Evolutionary conservation across 2,329 filamentous ascomycete species (phyloP).

Genomic region (Raffaelea albimanens): DNA sequence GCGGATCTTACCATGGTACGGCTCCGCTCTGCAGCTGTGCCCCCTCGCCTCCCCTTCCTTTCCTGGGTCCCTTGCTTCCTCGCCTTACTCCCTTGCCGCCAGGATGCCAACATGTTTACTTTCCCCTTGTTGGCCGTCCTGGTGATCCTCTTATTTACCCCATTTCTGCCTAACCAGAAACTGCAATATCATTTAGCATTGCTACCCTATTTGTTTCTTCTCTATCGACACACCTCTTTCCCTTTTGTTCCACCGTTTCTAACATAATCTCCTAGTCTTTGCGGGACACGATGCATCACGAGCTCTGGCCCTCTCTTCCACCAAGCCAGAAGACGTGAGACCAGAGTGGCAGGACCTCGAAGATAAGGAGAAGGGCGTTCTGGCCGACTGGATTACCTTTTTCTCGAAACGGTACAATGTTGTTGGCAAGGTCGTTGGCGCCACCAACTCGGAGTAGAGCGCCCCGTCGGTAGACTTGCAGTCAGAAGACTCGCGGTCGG

Average conservation of each 20-base stretch:
- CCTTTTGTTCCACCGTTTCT: neutral
- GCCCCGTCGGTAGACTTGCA: too few relatives aligned
- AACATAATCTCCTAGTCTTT: too few relatives aligned
- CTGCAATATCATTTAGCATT: neutral
- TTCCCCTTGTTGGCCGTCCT: too few relatives aligned
- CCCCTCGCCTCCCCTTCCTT: too few relatives aligned
- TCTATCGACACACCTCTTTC: neutral
- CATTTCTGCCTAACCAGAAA: too few relatives aligned
- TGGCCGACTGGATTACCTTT: conserved; percentile 92
- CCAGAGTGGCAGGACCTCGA: conserved; percentile 75
- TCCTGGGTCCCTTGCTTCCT: too few relatives aligned
- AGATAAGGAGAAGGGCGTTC: conserved; percentile 74
- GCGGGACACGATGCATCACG: conserved; percentile 93
- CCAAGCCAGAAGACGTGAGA: conserved; percentile 73
- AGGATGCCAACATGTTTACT: neutral
- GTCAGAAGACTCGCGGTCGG: too few relatives aligned
- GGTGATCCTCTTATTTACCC: too few relatives aligned
- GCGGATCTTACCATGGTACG: conserved; percentile 77
- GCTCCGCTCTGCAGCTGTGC: too few relatives aligned
- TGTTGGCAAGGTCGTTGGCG: conserved; percentile 57
- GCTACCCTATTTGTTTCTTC: neutral
- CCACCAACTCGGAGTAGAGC: conserved; percentile 46
- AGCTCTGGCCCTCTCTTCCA: conserved; percentile 76
- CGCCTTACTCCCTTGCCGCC: neutral
- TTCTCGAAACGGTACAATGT: conserved; percentile 97